phyloP scores from a whole-genome alignment of 2,329 filamentous ascomycete species.

The Neonectria ditissima region DNA sequence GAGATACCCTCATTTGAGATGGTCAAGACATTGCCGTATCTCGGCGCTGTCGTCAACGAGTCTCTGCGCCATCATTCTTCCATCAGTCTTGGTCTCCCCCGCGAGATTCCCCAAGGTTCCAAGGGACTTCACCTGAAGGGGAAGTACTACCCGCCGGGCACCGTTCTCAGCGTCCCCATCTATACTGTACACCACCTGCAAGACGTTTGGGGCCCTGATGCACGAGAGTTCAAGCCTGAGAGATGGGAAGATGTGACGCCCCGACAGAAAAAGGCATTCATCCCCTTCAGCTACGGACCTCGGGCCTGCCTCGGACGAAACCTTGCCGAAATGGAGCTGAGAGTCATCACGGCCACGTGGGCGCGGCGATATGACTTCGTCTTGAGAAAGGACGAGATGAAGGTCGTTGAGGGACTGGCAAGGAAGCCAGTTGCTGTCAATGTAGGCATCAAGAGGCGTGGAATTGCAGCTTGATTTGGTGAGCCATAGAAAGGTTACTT shows the following conservation, averaged over 20 bases:
- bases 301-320: constrained; percentile 81
- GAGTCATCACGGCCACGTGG: constrained; percentile 79
- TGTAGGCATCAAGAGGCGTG: not conserved
- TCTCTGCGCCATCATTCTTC: constrained; percentile 88
- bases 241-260: constrained; percentile 75
- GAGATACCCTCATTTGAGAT: constrained; percentile 77
- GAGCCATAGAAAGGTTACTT: not conserved
- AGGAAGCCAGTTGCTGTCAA: not conserved
- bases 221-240: constrained; percentile 78
- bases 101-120: constrained; percentile 74
- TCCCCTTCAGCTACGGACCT: constrained; percentile 79
- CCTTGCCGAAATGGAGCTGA: constrained; percentile 89
- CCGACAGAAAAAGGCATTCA: constrained; percentile 78
- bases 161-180: constrained; percentile 81
- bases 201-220: constrained; percentile 79
- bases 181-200: constrained; percentile 85
- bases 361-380: constrained; percentile 61
- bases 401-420: constrained; percentile 47
- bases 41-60: constrained; percentile 82
- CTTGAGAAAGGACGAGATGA: constrained; percentile 70
- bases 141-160: constrained; percentile 78
- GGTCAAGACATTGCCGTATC: constrained; percentile 80
- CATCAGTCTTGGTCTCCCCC: constrained; percentile 85
- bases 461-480: not conserved
- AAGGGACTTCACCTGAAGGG: constrained; percentile 74